A percentile compares a stretch with the other conserved stretches of the same genome.
phyloP scores from a whole-genome alignment of 83 land plant genomes.

The Thuja plicata region DNA sequence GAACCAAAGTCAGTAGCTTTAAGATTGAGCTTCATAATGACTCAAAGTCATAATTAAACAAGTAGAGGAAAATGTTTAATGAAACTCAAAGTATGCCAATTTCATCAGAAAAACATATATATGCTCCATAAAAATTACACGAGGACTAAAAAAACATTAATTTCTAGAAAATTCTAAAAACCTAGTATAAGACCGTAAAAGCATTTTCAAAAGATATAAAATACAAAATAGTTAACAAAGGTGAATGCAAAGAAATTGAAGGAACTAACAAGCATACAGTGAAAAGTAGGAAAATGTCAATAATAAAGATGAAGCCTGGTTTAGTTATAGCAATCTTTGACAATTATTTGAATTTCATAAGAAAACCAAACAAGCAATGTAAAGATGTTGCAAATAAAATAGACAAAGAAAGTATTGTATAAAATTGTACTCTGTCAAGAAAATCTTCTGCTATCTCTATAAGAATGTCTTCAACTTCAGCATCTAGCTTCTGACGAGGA shows the following conservation, averaged over 20 bases:
- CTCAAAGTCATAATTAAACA: not conserved
- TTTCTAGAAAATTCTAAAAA: not conserved
- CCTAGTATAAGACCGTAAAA: not conserved
- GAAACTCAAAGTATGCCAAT: not conserved
- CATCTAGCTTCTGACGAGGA: slow-evolving; percentile 66
- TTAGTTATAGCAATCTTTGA: not conserved
- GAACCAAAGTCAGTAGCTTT: not conserved
- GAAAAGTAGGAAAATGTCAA: not conserved
- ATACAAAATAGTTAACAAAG: not conserved
- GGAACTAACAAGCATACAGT: not conserved
- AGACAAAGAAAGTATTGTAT: not conserved
- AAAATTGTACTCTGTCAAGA: slow-evolving; percentile 58
- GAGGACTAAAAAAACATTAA: not conserved
- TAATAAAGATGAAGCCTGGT: not conserved
- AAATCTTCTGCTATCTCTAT: slow-evolving; percentile 77
- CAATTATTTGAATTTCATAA: not conserved
- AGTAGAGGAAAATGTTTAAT: not conserved
- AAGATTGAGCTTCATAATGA: not conserved
- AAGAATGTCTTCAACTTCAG: slow-evolving; percentile 76
- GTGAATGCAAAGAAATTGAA: not conserved
- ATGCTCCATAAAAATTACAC: not conserved
- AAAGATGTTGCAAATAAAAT: not conserved
- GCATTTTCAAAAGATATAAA: not conserved
- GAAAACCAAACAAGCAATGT: not conserved
- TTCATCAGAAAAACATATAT: not conserved